phyloP scores from a whole-genome alignment of 106 monocot genomes.

The Acorus calamus region DNA sequence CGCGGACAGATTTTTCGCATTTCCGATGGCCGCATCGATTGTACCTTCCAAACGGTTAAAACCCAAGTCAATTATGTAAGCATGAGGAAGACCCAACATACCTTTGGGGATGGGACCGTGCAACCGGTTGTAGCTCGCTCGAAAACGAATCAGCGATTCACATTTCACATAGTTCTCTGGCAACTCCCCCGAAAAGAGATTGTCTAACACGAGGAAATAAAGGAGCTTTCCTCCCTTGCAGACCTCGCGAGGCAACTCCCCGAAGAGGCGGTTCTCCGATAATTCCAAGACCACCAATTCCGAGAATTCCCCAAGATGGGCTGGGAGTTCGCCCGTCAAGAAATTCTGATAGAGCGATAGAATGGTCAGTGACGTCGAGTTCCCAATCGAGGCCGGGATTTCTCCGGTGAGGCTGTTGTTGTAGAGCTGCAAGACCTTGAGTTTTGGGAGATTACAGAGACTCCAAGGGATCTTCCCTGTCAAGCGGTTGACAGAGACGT shows the following conservation, averaged over 20 bases:
- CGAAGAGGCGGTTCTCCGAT: constrained; percentile 71
- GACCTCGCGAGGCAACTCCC: constrained; percentile 43
- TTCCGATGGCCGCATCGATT: constrained; percentile 38
- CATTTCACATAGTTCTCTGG: constrained; percentile 54
- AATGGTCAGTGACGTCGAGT: constrained; percentile 58
- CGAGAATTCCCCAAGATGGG: constrained; percentile 51
- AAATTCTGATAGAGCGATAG: constrained; percentile 68
- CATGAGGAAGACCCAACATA: constrained; percentile 56
- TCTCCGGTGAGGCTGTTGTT: constrained; percentile 65
- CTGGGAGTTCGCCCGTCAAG: constrained; percentile 57
- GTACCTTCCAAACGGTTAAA: constrained; percentile 63
- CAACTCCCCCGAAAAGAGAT: constrained; percentile 49
- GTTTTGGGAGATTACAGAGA: constrained; percentile 41
- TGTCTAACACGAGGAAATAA: constrained; percentile 58
- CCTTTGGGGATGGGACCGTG: constrained; percentile 39
- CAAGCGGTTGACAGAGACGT: constrained; percentile 70
- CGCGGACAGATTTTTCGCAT: constrained; percentile 68
- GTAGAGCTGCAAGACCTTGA: constrained; percentile 64
- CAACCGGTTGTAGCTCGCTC: constrained; percentile 62
- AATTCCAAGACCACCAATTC: constrained; percentile 58
- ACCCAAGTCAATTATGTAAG: constrained; percentile 67
- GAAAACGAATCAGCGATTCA: constrained; percentile 53
- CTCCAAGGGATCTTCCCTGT: constrained; percentile 58
- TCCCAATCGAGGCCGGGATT: constrained; percentile 51
- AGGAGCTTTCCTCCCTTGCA: constrained; percentile 50